Evolutionary conservation across 345 rosid genomes (phyloP).

Genomic region (Leavenworthia alabamica): DNA sequence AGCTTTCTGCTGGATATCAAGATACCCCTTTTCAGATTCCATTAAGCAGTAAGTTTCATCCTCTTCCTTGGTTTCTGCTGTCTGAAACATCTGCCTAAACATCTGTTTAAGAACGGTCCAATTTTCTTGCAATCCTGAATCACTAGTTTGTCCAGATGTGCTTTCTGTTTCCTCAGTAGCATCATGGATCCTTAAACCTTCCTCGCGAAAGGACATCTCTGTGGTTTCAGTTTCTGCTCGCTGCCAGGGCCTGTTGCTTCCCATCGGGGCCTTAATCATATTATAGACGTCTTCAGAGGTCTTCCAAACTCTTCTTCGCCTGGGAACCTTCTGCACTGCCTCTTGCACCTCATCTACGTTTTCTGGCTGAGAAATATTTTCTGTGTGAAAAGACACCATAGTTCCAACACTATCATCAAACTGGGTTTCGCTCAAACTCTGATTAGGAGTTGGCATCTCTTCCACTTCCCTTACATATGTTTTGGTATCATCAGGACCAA

Average conservation of each 20-base stretch:
- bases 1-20: conserved; percentile 31
- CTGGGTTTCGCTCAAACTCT: conserved; percentile 10
- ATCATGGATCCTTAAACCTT: conserved; percentile 19
- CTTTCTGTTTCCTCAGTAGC: conserved; percentile 21
- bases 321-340: conserved; percentile 26
- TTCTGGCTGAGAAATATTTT: conserved; percentile 10
- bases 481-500: conserved; percentile 26
- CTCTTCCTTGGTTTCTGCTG: conserved; percentile 31
- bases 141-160: conserved; percentile 31
- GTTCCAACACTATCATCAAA: conserved; percentile 22
- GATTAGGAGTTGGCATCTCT: conserved; percentile 32
- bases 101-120: conserved; percentile 31
- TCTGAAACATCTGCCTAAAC: conserved; percentile 37
- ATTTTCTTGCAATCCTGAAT: conserved; percentile 33
- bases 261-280: conserved; percentile 24
- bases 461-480: conserved; percentile 28
- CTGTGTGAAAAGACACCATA: conserved; percentile 20
- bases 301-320: conserved; percentile 34
- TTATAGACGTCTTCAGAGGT: conserved; percentile 33
- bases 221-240: conserved; percentile 14
- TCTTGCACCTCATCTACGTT: conserved; percentile 11
- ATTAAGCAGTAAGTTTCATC: conserved; percentile 30
- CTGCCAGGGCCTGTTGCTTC: conserved; percentile 26
- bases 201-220: conserved; percentile 15
- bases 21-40: conserved; percentile 31